phyloP scores from a whole-genome alignment of 2,329 filamentous ascomycete species.

The Pseudogymnoascus sp. region DNA sequence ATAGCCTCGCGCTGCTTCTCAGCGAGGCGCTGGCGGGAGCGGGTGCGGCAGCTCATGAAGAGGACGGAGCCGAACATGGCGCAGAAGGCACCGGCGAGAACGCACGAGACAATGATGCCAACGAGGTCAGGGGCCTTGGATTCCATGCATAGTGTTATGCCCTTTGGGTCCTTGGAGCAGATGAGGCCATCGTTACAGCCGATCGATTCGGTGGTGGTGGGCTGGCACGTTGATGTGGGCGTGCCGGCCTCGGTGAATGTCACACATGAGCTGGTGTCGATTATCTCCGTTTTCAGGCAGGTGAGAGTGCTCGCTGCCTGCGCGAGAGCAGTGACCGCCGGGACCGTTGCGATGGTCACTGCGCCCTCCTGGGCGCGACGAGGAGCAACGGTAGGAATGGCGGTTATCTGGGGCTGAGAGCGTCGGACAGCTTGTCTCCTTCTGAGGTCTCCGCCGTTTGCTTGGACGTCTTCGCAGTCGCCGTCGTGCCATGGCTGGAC shows the following conservation, averaged over 20 bases:
- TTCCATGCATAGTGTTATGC: neutral
- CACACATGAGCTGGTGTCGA: neutral
- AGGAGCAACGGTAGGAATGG: neutral
- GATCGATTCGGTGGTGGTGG: neutral
- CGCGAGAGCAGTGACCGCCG: neutral
- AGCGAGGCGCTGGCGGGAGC: neutral
- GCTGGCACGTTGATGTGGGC: neutral
- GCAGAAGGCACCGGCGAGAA: neutral
- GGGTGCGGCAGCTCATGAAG: constrained; percentile 2
- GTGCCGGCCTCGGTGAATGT: neutral
- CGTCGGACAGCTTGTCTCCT: neutral
- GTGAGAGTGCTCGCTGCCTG: neutral
- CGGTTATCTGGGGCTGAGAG: neutral
- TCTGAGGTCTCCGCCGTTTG: neutral
- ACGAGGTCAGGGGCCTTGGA: neutral
- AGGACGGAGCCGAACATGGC: constrained; percentile 5
- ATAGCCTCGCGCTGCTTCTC: constrained; percentile 1
- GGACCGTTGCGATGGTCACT: neutral
- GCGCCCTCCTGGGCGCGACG: neutral
- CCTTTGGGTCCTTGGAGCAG: neutral
- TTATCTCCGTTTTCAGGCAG: neutral
- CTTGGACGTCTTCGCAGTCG: neutral
- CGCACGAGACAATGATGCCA: neutral
- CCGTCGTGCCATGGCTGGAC: neutral
- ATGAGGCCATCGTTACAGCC: constrained; percentile 1